These are phyloP conservation scores for Claviceps cyperi DNA, from an alignment of 2,329 filamentous ascomycete species.

Conservation along the genomic window DNA sequence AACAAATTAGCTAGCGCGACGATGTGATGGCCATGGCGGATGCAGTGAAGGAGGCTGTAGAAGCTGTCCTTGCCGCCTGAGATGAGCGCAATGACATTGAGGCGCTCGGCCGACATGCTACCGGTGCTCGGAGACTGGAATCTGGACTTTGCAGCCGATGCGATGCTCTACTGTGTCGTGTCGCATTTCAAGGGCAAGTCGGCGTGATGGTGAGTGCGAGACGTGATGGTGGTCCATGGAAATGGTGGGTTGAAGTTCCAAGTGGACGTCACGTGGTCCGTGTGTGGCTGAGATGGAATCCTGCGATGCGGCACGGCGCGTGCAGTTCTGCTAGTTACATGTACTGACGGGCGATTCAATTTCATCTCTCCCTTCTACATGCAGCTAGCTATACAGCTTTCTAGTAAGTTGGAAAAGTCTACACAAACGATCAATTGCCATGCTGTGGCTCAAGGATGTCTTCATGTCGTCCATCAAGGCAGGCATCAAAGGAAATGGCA, in stretches of 20 bases:
- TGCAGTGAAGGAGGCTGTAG: slow-evolving; percentile 81
- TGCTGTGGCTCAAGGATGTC: too few species aligned
- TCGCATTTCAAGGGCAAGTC: not conserved
- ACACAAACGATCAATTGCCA: too few species aligned
- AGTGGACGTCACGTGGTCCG: not conserved
- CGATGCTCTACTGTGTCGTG: not conserved
- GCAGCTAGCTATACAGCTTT: too few species aligned
- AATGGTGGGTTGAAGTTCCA: not conserved
- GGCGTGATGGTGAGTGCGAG: too few species aligned
- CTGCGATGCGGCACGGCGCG: too few species aligned
- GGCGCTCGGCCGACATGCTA: slow-evolving; percentile 28
- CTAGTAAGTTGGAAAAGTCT: too few species aligned
- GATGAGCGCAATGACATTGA: slow-evolving; percentile 79
- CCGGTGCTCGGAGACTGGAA: not conserved
- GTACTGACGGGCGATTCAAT: too few species aligned
- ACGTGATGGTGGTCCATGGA: too few species aligned
- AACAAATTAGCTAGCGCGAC: slow-evolving; percentile 83
- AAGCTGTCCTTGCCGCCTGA: slow-evolving; percentile 97
- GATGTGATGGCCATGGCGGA: slow-evolving; percentile 69
- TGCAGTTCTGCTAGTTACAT: too few species aligned
- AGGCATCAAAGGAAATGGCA: too few species aligned
- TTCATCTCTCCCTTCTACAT: too few species aligned
- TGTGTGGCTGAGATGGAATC: not conserved
- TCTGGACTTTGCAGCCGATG: not conserved
- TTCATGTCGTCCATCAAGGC: too few species aligned